Conservation (phyloP, 164 flowering plant species). For the Litsea cubeba region DNA sequence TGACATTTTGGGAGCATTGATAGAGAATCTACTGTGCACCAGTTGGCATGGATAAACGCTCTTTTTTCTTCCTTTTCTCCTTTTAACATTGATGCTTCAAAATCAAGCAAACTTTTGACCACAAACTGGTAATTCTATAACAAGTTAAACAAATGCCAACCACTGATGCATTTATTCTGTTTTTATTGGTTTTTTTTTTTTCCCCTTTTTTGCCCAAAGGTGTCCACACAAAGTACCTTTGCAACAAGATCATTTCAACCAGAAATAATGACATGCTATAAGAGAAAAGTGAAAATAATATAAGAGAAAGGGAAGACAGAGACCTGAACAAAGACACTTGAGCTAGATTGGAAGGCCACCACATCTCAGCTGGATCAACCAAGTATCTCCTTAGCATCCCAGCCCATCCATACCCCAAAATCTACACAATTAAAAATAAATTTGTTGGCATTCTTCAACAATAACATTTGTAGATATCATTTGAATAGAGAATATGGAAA, state of each 20-base stretch:
- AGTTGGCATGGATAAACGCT: no score
- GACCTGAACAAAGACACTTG: conserved; percentile 93
- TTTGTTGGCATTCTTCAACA: not conserved
- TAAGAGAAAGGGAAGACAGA: not conserved
- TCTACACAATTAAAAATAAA: conserved; percentile 29
- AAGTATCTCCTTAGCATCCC: conserved; percentile 77
- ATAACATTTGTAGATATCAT: not conserved
- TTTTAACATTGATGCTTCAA: not conserved
- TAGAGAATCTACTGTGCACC: no score
- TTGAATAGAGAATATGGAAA: not conserved
- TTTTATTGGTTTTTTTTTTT: not conserved
- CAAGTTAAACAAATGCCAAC: not conserved
- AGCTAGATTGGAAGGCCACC: conserved; percentile 97
- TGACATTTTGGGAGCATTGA: not conserved
- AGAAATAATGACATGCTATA: not conserved
- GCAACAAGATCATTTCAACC: conserved; percentile 3
- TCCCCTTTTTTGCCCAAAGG: not conserved
- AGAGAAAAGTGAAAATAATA: no score
- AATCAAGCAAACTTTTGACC: not conserved
- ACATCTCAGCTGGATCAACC: conserved; percentile 89
- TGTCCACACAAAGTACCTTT: not conserved
- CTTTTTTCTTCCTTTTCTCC: not conserved
- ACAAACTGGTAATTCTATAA: not conserved
- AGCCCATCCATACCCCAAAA: conserved; percentile 96
- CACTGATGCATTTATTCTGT: not conserved